A percentile compares a stretch with the other conserved stretches of the same genome.
Conservation (phyloP, 305 asterid species). For the Fraxinus platypoda region DNA sequence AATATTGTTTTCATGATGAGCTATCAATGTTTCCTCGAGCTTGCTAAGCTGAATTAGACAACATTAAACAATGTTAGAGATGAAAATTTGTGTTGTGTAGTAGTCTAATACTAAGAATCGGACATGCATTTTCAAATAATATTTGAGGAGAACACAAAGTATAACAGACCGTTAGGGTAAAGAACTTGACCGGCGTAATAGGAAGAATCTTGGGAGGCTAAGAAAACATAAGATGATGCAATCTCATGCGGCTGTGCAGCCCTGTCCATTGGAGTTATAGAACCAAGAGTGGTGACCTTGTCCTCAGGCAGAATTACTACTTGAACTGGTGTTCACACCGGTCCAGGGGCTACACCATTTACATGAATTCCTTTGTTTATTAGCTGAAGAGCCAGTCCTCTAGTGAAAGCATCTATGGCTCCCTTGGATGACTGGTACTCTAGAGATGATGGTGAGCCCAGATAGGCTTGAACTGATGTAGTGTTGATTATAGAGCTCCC, state of each 20-base stretch:
- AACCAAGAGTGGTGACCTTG: conserved; percentile 6
- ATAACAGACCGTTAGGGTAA: conserved; percentile 24
- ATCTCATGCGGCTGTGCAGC: conserved; percentile 34
- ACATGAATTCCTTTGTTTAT: conserved; percentile 17
- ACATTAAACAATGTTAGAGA: neutral
- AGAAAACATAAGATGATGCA: conserved; percentile 35
- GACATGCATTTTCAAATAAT: conserved; percentile 6
- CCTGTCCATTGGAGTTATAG: conserved; percentile 27
- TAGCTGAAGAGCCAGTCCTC: conserved; percentile 29
- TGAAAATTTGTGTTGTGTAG: neutral
- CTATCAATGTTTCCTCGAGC: neutral
- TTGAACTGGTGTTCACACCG: conserved; percentile 28
- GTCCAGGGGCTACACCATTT: conserved; percentile 35
- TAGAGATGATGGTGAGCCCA: conserved; percentile 11
- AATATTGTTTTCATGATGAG: neutral
- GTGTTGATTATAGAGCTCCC: conserved; percentile 37
- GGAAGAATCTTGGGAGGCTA: conserved; percentile 29
- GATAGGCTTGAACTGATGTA: conserved; percentile 28
- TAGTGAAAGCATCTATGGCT: conserved; percentile 34
- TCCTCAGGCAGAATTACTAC: conserved; percentile 23
- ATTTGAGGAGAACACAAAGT: too few relatives aligned
- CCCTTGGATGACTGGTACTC: conserved; percentile 33
- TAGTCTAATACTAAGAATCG: neutral
- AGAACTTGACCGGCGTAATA: conserved; percentile 33
- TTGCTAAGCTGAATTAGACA: neutral